Evolutionary conservation across 441 rosid species (phyloP).

Genomic region (Pelargonium fulgidum): DNA sequence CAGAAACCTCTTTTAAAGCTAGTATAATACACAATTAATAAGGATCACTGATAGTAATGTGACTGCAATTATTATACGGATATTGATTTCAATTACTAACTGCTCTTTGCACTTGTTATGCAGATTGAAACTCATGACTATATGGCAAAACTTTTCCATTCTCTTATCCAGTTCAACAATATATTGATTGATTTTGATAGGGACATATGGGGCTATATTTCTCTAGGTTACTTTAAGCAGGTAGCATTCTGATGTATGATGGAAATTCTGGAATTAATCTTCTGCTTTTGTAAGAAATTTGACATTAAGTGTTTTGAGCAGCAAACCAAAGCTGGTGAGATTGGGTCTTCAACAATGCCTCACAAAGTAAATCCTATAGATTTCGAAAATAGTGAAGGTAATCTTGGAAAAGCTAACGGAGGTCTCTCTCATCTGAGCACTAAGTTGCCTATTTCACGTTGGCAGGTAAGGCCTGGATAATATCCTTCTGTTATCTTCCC

Average conservation of each 20-base stretch:
- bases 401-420: conserved; percentile 88
- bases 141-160: conserved; percentile 76
- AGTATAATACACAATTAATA: neutral
- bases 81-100: neutral
- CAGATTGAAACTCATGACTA: conserved; percentile 96
- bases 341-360: conserved; percentile 97
- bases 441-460: conserved; percentile 82
- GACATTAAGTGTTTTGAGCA: conserved; percentile 27
- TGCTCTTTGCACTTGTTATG: conserved; percentile 24
- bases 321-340: conserved; percentile 93
- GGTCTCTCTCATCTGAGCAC: conserved; percentile 53
- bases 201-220: conserved; percentile 89
- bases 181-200: conserved; percentile 80
- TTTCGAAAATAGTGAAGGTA: conserved; percentile 94
- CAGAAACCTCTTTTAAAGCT: neutral
- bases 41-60: neutral
- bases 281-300: neutral
- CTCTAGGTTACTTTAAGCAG: conserved; percentile 82
- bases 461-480: conserved; percentile 54
- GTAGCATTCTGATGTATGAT: conserved; percentile 25
- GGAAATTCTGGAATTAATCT: neutral
- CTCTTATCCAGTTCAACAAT: conserved; percentile 61
- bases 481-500: neutral
- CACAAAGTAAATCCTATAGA: conserved; percentile 95
- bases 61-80: neutral